phyloP scores from a whole-genome alignment of 2,329 filamentous ascomycete species.

The Aspergillus novofumigatus region DNA sequence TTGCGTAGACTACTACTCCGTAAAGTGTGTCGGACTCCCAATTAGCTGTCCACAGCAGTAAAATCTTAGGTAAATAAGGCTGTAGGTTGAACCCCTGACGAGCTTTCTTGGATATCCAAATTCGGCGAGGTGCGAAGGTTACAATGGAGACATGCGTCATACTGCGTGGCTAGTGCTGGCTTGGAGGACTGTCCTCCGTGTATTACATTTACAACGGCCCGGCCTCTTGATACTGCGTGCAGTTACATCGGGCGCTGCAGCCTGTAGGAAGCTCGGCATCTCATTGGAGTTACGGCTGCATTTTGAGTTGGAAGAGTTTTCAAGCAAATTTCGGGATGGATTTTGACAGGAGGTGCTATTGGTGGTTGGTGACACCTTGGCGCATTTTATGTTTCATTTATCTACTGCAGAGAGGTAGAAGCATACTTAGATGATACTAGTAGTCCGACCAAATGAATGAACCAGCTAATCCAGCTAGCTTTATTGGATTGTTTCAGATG shows the following conservation, averaged over 20 bases:
- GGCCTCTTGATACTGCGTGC: background rate
- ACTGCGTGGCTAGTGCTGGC: conserved; percentile 1
- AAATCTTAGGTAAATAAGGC: background rate
- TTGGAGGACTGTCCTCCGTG: conserved; percentile 23
- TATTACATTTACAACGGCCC: background rate
- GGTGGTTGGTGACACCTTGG: background rate
- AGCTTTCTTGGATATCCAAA: background rate
- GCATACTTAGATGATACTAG: background rate
- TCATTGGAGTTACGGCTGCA: background rate
- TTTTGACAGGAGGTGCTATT: background rate
- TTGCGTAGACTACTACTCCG: no score
- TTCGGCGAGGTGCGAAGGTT: background rate
- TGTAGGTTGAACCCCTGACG: background rate
- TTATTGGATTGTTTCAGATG: background rate
- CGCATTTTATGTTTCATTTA: background rate
- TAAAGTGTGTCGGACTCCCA: no score
- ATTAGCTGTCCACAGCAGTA: no score
- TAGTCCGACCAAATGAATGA: no score
- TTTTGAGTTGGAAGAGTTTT: background rate
- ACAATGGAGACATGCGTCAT: conserved; percentile 4
- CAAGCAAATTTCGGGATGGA: background rate
- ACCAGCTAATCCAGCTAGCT: background rate
- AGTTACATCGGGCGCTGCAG: background rate
- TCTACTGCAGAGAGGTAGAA: background rate
- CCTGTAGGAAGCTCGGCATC: background rate